phyloP scores from a whole-genome alignment of 2,329 filamentous ascomycete genomes.

The Cladosporium sp. region DNA sequence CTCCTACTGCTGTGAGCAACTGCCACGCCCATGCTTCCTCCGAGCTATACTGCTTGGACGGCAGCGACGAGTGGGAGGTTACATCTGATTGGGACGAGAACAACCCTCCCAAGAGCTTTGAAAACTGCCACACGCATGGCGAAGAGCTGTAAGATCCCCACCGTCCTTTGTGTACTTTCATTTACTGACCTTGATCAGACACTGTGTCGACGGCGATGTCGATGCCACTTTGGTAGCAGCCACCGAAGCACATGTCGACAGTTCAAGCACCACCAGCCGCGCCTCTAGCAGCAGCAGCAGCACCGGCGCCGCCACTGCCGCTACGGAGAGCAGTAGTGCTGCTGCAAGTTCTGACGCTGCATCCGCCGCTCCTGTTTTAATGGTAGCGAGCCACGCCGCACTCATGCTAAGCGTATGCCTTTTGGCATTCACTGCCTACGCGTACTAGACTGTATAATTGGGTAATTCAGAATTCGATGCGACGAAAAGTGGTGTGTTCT shows the following conservation, averaged over 20 bases:
- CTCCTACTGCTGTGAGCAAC: slow-evolving; percentile 5
- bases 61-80: slow-evolving; percentile 11
- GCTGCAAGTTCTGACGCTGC: neutral
- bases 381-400: neutral
- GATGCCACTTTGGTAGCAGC: slow-evolving; percentile 11
- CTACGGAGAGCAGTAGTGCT: slow-evolving; percentile 1
- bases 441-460: neutral
- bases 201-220: slow-evolving; percentile 14
- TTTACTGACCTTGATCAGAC: slow-evolving; percentile 2
- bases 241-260: neutral
- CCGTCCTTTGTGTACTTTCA: neutral
- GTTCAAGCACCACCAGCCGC: neutral
- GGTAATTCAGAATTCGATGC: neutral
- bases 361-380: neutral
- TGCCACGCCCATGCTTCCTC: slow-evolving; percentile 11
- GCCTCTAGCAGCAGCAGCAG: neutral
- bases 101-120: slow-evolving; percentile 1
- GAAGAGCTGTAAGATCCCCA: slow-evolving; percentile 3
- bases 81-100: slow-evolving; percentile 4
- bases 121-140: slow-evolving; percentile 3
- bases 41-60: slow-evolving; percentile 12
- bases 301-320: neutral
- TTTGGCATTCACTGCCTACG: slow-evolving; percentile 4
- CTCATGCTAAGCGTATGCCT: neutral
- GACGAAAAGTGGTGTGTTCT: neutral